A percentile compares a stretch with the other conserved stretches of the same genome.
Evolutionary conservation across 2,329 filamentous ascomycete species (phyloP).

Genomic region (Aspergillus sp.): DNA sequence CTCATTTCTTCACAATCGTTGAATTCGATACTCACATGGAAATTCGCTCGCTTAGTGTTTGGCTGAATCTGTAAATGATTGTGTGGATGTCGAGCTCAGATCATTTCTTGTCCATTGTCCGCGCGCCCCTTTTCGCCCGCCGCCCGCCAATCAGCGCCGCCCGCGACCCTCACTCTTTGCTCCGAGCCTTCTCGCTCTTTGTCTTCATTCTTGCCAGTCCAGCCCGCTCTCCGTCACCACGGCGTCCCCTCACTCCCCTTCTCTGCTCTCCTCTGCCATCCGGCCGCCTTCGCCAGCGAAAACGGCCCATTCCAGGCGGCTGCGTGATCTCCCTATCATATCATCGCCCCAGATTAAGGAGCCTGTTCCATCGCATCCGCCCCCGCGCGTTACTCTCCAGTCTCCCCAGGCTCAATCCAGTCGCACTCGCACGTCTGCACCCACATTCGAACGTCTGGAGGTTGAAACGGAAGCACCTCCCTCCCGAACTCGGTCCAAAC

Average conservation of each 20-base stretch:
- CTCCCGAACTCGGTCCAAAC: slow-evolving; percentile 7
- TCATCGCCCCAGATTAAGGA: slow-evolving; percentile 41
- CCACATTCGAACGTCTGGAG: slow-evolving; percentile 14
- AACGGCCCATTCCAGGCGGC: slow-evolving; percentile 26
- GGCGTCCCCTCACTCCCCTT: slow-evolving; percentile 12
- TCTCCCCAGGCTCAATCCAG: slow-evolving; percentile 8
- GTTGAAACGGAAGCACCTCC: slow-evolving; percentile 7
- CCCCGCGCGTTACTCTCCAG: slow-evolving; percentile 15
- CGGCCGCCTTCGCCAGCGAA: slow-evolving; percentile 19
- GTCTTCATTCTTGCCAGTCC: slow-evolving; percentile 4
- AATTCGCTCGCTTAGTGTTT: background rate
- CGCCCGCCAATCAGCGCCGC: slow-evolving; percentile 23
- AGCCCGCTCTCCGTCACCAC: slow-evolving; percentile 10
- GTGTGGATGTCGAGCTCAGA: slow-evolving; percentile 23
- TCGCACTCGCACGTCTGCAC: background rate
- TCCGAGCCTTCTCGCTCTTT: slow-evolving; percentile 6
- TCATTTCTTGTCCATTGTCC: slow-evolving; percentile 16
- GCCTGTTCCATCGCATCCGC: slow-evolving; percentile 14
- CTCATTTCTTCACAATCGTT: background rate
- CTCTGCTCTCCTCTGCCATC: slow-evolving; percentile 4
- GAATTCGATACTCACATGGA: background rate
- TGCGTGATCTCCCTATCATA: slow-evolving; percentile 24
- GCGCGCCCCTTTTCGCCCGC: slow-evolving; percentile 24
- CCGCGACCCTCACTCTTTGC: slow-evolving; percentile 1
- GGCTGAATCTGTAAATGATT: background rate